A percentile compares a stretch with the other conserved stretches of the same genome.
Evolutionary conservation across 805 yeast genomes (phyloP).

Genomic region (Suhomyces tanzawaensis): DNA sequence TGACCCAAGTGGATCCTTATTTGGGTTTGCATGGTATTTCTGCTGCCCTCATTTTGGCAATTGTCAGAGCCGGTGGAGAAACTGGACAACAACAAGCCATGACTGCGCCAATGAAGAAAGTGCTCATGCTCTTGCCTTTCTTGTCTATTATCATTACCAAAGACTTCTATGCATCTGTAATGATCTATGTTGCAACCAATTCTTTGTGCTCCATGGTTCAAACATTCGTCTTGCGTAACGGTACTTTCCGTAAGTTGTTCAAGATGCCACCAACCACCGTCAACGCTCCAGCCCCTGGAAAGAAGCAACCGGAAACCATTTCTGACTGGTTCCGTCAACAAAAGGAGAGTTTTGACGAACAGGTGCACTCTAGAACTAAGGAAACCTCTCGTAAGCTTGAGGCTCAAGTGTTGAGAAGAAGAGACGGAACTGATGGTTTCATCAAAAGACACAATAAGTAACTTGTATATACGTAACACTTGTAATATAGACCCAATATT

Average conservation of each 20-base stretch:
- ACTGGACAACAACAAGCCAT: conserved; percentile 61
- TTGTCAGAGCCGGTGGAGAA: conserved; percentile 87
- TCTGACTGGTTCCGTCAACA: conserved; percentile 38
- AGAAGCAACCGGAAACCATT: conserved; percentile 29
- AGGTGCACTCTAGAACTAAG: conserved; percentile 32
- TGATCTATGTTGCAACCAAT: conserved; percentile 81
- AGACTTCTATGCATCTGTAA: conserved; percentile 80
- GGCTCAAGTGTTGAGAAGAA: conserved; percentile 30
- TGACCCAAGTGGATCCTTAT: conserved; percentile 86
- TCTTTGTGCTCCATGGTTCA: conserved; percentile 74
- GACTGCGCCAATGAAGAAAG: conserved; percentile 58
- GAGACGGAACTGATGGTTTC: conserved; percentile 32
- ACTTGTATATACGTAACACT: conserved; percentile 4
- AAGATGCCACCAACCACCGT: conserved; percentile 63
- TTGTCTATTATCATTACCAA: conserved; percentile 85
- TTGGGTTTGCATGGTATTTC: conserved; percentile 82
- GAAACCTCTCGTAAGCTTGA: conserved; percentile 36
- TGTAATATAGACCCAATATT: conserved; percentile 1
- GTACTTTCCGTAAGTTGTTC: conserved; percentile 52
- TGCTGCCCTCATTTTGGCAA: conserved; percentile 70
- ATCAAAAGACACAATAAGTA: conserved; percentile 34
- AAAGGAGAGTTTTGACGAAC: conserved; percentile 29
- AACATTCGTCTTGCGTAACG: conserved; percentile 60
- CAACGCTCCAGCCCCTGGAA: conserved; percentile 32
- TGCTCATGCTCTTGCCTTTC: conserved; percentile 73